A percentile compares a stretch with the other conserved stretches of the same genome.
Evolutionary conservation across 192 early-diverging fungal species (phyloP).

Genomic region (Backusella parvicylindrica): DNA sequence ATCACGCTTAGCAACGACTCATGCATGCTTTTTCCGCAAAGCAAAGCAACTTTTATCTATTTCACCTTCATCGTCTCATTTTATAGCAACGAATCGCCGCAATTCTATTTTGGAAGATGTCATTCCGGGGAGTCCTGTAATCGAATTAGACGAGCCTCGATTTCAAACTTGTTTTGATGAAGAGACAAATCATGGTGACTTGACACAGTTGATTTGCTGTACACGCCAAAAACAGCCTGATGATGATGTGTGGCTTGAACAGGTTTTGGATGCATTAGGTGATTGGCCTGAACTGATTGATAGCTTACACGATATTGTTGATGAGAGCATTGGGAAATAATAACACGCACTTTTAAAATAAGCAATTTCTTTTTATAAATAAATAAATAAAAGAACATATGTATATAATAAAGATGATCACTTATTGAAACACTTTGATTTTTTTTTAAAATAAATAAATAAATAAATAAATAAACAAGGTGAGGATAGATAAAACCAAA

Average conservation of each 20-base stretch:
- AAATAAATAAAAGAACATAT: neutral
- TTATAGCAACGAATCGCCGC: slow-evolving; percentile 2
- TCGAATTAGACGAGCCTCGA: neutral
- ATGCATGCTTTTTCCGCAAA: slow-evolving; percentile 15
- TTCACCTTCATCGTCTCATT: neutral
- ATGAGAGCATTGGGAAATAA: neutral
- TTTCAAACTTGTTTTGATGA: slow-evolving; percentile 6
- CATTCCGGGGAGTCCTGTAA: neutral
- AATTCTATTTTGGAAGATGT: slow-evolving; percentile 14
- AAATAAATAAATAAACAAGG: neutral
- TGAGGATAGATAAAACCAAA: neutral
- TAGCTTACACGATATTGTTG: slow-evolving; percentile 27
- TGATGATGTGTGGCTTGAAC: slow-evolving; percentile 30
- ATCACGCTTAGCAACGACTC: neutral
- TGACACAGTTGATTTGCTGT: slow-evolving; percentile 14
- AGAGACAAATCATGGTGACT: slow-evolving; percentile 8
- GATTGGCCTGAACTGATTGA: slow-evolving; percentile 26
- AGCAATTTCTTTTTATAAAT: neutral
- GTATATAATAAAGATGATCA: neutral
- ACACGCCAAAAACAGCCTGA: slow-evolving; percentile 17
- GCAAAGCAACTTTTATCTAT: neutral
- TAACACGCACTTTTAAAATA: neutral
- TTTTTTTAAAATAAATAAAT: neutral
- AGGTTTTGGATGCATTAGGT: slow-evolving; percentile 18
- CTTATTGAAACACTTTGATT: neutral